Evolutionary conservation across 2,329 filamentous ascomycete genomes (phyloP), one percentile per base, ranked within the genome.

Genomic region (Lachnellula hyalina): DNA sequence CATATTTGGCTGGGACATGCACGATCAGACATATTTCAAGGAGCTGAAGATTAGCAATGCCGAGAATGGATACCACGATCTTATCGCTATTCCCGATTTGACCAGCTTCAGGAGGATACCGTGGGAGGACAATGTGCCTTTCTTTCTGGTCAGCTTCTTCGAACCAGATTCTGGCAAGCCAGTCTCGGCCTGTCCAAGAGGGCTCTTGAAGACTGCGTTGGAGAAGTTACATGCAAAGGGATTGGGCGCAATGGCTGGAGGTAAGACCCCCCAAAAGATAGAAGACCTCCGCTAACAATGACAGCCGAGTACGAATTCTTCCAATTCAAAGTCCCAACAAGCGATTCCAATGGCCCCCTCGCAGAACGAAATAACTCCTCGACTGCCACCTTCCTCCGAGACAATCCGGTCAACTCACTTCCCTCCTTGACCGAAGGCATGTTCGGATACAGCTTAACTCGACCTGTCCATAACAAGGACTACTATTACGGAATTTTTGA

Each of bases 1-100:
- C 63, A 84, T 96, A 61, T 96, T 96, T 67, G 91, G 92, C 70
- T 96, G 92, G 92, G 91, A 96, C 73, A 96, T 96, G 90, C 91
- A 96, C 72, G 92, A 96, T 68, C 80, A 84, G 75, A 95, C 90
- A 11, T 96, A 96, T 72, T 86, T 89, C 70, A 84, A 81, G 64
- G 91, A 96, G 73, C 81, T 96, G 60, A 82, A 82, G 67, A 87
- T 96, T 71, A 94, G 89, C 73, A 96, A 96, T 74, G 88, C 89
- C 63, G 86, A 90, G 67, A 96, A 96, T 70, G 91, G 91, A 44
- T 96, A 96, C 72, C 82, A 86, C 61, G 92, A 96, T 71, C 74
- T 96, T 44, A 80, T 96, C 49, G 91, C 92, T 14, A 76, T 93
- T 38, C 86, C 91, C 0, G 91, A 96, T 68, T 75, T 96, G 40